Base-by-base conservation (phyloP, 768 basidiomycete species). In the Neoboletus magnificus region DNA sequence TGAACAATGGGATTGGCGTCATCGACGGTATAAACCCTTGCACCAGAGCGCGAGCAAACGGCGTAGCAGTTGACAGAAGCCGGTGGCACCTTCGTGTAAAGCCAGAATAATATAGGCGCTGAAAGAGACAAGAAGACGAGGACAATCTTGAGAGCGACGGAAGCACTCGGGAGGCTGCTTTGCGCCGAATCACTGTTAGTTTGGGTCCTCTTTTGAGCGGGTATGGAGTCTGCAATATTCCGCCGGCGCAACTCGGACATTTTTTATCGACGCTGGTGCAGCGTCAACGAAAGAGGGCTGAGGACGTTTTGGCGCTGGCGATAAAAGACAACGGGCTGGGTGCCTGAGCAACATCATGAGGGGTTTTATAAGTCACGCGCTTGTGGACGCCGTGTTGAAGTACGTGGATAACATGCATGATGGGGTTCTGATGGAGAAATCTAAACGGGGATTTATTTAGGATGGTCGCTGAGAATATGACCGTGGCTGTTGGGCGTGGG, bases 1-100 rank as follows among this genome's bases (percentile, higher is more conserved):
- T 90, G 81, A 6, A 77, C 80, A 52, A 70, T 75, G 5, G 79
- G 70, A 56, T 80, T 77, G 30, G 66, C 52, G 7, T 71, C 67
- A 64, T 91, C 85, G n/a, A 89, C 85, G 18, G 85, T 87, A 62
- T 89, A 89, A 47, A 91, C 78, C 30, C 72, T 70, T 47, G 75
- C 61, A 20, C 75, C 76, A 12, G 78, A 71, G 47, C 65, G 75
- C 29, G 87, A 82, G 68, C 88, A 89, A n/a, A 90, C 60, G 1
- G 81, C 84, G 63, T 88, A 89, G 5, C 72, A 48, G n/a, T 64
- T 52, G 4, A 70, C 57, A 29, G 70, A 62, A 16, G 47, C 8
- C 22, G 49, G 27, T 27, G 58, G 36, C n/a, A 12, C 12, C 32
- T 23, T 44, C 18, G n/a, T 15, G 32, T 50, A 49, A 23, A 50